Evolutionary conservation across 2,329 filamentous ascomycete genomes (phyloP).

Genomic region (Helotiales sp.): DNA sequence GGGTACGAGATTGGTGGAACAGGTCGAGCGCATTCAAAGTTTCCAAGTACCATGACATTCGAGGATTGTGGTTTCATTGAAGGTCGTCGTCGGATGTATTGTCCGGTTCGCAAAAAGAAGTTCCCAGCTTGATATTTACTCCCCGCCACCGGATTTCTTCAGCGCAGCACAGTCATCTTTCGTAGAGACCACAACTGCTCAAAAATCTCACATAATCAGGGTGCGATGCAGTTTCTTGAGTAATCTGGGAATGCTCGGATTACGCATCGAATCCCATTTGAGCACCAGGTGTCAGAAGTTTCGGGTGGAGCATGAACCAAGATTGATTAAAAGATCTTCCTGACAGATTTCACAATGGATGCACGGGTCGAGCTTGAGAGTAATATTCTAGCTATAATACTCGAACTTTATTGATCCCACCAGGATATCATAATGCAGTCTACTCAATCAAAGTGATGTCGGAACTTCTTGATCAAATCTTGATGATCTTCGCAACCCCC

Average conservation of each 20-base stretch:
- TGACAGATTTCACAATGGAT: neutral
- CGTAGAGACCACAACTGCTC: neutral
- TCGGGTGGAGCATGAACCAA: neutral
- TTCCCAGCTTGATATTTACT: neutral
- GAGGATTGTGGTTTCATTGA: neutral
- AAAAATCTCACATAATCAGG: neutral
- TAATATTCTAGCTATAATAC: neutral
- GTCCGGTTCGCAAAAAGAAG: neutral
- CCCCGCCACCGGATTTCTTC: neutral
- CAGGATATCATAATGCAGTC: neutral
- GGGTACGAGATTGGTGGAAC: too few relatives aligned
- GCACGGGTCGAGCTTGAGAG: neutral
- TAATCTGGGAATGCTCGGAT: neutral
- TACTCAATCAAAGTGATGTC: neutral
- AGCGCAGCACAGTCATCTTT: constrained; percentile 11
- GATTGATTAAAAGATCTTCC: neutral
- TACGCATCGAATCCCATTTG: neutral
- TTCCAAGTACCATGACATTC: neutral
- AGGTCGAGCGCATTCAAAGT: neutral
- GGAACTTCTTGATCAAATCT: neutral
- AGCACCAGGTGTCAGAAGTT: constrained; percentile 1
- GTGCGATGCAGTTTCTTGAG: neutral
- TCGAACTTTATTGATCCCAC: neutral
- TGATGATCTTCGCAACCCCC: neutral
- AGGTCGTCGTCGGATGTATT: neutral